A percentile compares a stretch with the other conserved stretches of the same genome.
phyloP scores from a whole-genome alignment of 805 yeast species.

The Cyberlindnera euphorbiiphila region DNA sequence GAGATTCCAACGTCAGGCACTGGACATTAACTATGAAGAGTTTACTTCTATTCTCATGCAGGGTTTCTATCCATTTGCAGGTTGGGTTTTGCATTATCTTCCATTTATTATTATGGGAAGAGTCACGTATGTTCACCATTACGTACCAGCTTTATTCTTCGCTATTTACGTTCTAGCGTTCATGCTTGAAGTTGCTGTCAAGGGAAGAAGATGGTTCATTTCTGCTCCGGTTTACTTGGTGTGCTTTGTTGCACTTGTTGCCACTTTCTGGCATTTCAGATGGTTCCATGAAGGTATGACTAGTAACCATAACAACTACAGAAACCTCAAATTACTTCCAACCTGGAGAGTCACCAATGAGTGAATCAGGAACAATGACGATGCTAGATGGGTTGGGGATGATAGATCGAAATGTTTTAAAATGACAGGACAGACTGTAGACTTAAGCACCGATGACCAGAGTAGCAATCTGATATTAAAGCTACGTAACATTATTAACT shows the following conservation, averaged over 20 bases:
- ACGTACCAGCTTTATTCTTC: conserved; percentile 91
- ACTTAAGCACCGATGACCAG: too few species aligned
- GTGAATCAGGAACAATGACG: neutral
- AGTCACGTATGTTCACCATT: conserved; percentile 95
- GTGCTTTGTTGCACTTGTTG: conserved; percentile 50
- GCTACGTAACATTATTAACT: too few species aligned
- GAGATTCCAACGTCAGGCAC: conserved; percentile 70
- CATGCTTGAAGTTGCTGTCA: conserved; percentile 27
- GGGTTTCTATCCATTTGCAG: conserved; percentile 81
- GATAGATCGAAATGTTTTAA: too few species aligned
- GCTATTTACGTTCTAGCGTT: conserved; percentile 67
- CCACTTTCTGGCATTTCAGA: conserved; percentile 54
- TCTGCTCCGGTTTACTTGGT: conserved; percentile 36
- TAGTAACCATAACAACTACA: conserved; percentile 45
- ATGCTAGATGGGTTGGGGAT: neutral
- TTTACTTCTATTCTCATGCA: conserved; percentile 48
- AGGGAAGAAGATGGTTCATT: conserved; percentile 25
- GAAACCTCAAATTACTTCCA: conserved; percentile 48
- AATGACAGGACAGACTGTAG: too few species aligned
- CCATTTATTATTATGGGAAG: conserved; percentile 94
- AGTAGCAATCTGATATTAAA: too few species aligned
- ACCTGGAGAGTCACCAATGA: conserved; percentile 44
- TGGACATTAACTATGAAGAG: conserved; percentile 39
- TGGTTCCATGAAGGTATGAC: conserved; percentile 82
- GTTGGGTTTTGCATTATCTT: conserved; percentile 84